phyloP scores from a whole-genome alignment of 169 alveolate species.

The Cryptosporidium bovis region DNA sequence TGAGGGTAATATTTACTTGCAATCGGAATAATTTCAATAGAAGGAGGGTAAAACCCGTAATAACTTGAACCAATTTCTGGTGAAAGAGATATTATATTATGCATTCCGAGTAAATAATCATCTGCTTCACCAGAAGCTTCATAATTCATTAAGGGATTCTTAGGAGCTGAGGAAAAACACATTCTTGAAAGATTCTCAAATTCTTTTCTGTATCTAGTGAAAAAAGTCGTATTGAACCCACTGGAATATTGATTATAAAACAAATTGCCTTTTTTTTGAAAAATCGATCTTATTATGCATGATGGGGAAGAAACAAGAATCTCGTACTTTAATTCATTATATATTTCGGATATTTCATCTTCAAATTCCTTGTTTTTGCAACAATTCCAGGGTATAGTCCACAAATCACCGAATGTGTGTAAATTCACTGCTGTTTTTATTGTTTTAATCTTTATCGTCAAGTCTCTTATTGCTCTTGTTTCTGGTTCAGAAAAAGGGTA shows the following conservation, averaged over 20 bases:
- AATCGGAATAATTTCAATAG: constrained; percentile 57
- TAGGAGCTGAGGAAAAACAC: constrained; percentile 63
- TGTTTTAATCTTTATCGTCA: constrained; percentile 9
- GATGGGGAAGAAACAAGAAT: constrained; percentile 54
- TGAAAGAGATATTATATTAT: constrained; percentile 80
- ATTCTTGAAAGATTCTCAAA: constrained; percentile 37
- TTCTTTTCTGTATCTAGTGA: constrained; percentile 15
- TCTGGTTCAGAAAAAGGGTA: constrained; percentile 79
- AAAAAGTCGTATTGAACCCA: constrained; percentile 25
- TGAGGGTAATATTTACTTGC: constrained; percentile 60
- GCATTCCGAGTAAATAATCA: constrained; percentile 85
- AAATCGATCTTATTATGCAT: constrained; percentile 50
- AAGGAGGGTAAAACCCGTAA: constrained; percentile 74
- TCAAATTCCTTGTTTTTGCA: constrained; percentile 61
- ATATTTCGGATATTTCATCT: constrained; percentile 29
- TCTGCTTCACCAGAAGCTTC: constrained; percentile 88
- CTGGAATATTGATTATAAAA: constrained; percentile 5
- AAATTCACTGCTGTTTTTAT: constrained; percentile 72
- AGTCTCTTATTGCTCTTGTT: constrained; percentile 72
- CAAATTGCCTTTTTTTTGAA: constrained; percentile 3
- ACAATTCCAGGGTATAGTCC: constrained; percentile 78
- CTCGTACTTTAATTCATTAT: constrained; percentile 63
- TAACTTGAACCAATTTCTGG: constrained; percentile 85
- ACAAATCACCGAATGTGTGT: constrained; percentile 77
- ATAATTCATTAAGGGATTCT: constrained; percentile 77